Base-by-base conservation (phyloP, 805 yeast genomes). In the Yamadazyma philogaea region DNA sequence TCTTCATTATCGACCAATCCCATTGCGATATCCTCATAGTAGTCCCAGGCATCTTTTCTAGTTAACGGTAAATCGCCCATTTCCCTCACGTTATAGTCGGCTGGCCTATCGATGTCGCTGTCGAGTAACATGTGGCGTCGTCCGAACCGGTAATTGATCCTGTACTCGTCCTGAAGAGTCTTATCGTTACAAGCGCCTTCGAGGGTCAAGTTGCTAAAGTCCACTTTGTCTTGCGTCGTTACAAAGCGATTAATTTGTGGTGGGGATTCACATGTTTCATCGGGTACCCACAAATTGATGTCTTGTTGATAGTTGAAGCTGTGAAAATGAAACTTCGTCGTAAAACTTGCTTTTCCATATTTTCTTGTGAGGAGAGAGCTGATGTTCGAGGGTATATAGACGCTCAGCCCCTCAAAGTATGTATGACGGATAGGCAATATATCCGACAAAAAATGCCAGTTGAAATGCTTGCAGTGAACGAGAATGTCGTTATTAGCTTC, bases 261-360 rank as follows among this genome's bases (percentile, higher is more conserved):
- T 1, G 59, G 40, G 5, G 43, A 35, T 30, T 54, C 51, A 53
- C 78, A 74, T 7, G 66, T 49, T 18, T 57, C 52, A 48, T 73
- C 70, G 4, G 74, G 66, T 3, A 75, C 76, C 79, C 79, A 75
- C 27, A 74, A 48, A 17, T 61, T 58, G 39, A 74, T 59, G 43
- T 72, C 75, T n/a, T 50, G 41, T 46, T 70, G 75, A 51, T 60
- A 73, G 39, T 68, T 66, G 47, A 68, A 65, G 33, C 59, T 52
- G 15, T 50, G 39, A 46, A 61, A 65, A 34, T 51, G 46, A 3
- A 42, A 37, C 39, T 60, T 59, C n/a, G 62, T 50, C 26, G 64
- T 61, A 48, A 49, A 60, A 3, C 65, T 59, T 12, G 47, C 55
- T 18, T 44, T 38, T 1, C 71, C 71, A 43, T 66, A 66, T 45